Percentiles rank a stretch among this genome's conserved stretches.
phyloP scores from a whole-genome alignment of 179 eudicot genomes.

The Beta macrorhiza region DNA sequence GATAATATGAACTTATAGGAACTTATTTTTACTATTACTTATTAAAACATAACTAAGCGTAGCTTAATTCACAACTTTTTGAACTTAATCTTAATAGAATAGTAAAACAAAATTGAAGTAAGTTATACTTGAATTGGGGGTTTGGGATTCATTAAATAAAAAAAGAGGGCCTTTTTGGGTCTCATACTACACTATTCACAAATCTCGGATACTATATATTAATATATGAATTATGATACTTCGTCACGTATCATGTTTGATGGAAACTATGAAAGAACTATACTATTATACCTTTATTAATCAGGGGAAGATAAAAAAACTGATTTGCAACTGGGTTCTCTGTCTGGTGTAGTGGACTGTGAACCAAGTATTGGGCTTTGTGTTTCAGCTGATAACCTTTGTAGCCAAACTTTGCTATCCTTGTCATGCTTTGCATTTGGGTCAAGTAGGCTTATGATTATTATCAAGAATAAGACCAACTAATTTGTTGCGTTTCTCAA shows the following conservation, averaged over 20 bases:
- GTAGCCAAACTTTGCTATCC: not conserved
- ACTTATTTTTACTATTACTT: too few species aligned
- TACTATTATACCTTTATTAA: not conserved
- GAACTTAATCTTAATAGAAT: too few species aligned
- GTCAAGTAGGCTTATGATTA: not conserved
- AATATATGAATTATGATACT: not conserved
- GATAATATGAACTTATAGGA: too few species aligned
- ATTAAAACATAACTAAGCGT: too few species aligned
- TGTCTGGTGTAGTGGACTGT: constrained; percentile 3
- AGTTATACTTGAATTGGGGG: too few species aligned
- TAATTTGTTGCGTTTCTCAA: not conserved
- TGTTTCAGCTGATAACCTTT: constrained; percentile 11
- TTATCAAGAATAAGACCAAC: not conserved
- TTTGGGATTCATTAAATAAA: too few species aligned
- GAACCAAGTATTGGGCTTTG: not conserved
- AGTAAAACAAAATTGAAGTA: too few species aligned
- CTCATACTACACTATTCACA: too few species aligned
- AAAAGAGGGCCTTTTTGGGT: too few species aligned
- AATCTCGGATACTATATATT: too few species aligned
- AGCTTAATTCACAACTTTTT: too few species aligned
- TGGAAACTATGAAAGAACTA: not conserved
- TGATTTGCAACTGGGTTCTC: not conserved
- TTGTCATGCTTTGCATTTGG: not conserved
- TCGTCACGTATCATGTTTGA: not conserved
- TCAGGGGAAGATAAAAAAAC: not conserved